Conservation (phyloP, 2,329 filamentous ascomycete genomes). For the Ophiosphaerella korrae region DNA sequence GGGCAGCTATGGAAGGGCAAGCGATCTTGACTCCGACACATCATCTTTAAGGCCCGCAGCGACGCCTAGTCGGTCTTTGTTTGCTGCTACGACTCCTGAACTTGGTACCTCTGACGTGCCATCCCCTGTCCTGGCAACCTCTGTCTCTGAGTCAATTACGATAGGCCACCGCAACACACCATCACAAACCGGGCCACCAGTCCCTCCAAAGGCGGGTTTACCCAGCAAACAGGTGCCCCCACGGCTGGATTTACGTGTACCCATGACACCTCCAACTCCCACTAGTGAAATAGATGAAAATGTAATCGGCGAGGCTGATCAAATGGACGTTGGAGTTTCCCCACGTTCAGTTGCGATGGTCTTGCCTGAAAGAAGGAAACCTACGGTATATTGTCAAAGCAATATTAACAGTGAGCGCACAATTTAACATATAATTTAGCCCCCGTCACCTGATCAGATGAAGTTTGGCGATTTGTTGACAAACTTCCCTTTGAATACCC, state of each 20-base stretch:
- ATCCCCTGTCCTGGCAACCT: constrained; percentile 23
- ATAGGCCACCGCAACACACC: constrained; percentile 19
- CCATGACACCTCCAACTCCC: constrained; percentile 25
- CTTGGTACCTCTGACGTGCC: constrained; percentile 21
- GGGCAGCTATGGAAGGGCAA: constrained; percentile 26
- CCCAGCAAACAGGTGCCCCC: constrained; percentile 9
- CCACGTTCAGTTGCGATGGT: constrained; percentile 23
- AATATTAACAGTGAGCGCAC: constrained; percentile 1
- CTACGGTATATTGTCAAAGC: constrained; percentile 26
- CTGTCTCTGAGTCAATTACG: constrained; percentile 14
- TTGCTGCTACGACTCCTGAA: constrained; percentile 22
- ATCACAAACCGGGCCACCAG: constrained; percentile 5
- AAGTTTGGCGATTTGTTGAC: constrained; percentile 30
- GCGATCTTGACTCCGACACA: constrained; percentile 35
- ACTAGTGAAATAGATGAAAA: constrained; percentile 13
- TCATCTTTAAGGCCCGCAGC: constrained; percentile 31
- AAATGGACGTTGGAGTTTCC: constrained; percentile 28
- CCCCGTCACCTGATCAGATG: constrained; percentile 27
- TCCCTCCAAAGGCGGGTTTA: constrained; percentile 13
- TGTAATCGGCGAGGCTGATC: constrained; percentile 20
- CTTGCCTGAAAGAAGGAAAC: constrained; percentile 29
- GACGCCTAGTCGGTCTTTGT: constrained; percentile 28
- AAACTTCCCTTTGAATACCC: constrained; percentile 30
- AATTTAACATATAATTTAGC: constrained; percentile 21
- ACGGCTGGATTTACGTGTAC: constrained; percentile 11